Evolutionary conservation across 345 rosid genomes (phyloP).

Genomic region (Isatis tinctoria): DNA sequence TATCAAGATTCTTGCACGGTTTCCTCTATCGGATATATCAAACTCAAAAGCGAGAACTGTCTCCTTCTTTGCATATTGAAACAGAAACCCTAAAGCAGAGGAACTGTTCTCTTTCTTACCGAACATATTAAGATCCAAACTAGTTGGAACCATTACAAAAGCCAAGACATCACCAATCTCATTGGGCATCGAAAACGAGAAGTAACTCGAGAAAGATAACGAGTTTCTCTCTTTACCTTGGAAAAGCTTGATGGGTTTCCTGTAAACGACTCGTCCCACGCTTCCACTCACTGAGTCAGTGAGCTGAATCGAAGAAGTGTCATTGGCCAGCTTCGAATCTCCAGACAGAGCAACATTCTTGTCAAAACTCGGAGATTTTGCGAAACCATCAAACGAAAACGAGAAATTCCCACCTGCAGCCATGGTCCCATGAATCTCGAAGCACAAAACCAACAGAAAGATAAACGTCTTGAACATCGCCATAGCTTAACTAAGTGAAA

Average conservation of each 20-base stretch:
- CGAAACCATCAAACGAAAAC: slow-evolving; percentile 50
- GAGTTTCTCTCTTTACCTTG: slow-evolving; percentile 49
- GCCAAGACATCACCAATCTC: slow-evolving; percentile 49
- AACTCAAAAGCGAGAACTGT: slow-evolving; percentile 44
- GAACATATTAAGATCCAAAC: slow-evolving; percentile 35
- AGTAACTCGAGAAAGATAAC: slow-evolving; percentile 60
- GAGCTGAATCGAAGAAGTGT: slow-evolving; percentile 53
- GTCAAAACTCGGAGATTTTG: slow-evolving; percentile 42
- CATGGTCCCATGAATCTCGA: slow-evolving; percentile 21
- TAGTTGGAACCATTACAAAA: slow-evolving; percentile 59
- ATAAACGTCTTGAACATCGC: slow-evolving; percentile 20
- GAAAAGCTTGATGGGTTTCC: slow-evolving; percentile 64
- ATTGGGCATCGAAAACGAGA: slow-evolving; percentile 61
- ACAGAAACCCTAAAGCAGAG: slow-evolving; percentile 31
- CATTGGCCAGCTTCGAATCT: slow-evolving; percentile 50
- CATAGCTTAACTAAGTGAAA: slow-evolving; percentile 22
- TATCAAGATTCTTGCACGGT: slow-evolving; percentile 50
- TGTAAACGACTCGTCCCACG: slow-evolving; percentile 56
- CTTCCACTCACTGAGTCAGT: slow-evolving; percentile 43
- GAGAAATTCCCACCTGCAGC: slow-evolving; percentile 36
- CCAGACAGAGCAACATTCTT: slow-evolving; percentile 52
- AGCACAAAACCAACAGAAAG: slow-evolving; percentile 37
- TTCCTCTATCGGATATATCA: slow-evolving; percentile 37
- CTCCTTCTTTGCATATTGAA: background rate
- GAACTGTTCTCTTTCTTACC: slow-evolving; percentile 27